Percentiles rank a stretch among this genome's conserved stretches.
phyloP scores from a whole-genome alignment of 768 basidiomycete species.

The Imleria badia region DNA sequence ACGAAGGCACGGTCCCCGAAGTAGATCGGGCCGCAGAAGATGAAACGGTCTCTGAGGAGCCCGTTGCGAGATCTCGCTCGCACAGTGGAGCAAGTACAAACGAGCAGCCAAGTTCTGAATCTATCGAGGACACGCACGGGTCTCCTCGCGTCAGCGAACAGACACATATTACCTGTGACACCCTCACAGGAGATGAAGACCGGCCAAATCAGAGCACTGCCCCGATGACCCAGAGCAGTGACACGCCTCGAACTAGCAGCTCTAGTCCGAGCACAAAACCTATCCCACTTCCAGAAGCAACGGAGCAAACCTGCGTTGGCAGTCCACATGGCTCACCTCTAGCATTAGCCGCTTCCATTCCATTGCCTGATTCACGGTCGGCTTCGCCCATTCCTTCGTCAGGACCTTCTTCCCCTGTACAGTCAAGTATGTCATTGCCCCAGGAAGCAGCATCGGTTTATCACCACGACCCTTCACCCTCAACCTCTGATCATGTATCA shows the following conservation, averaged over 20 bases:
- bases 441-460: not conserved
- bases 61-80: not conserved
- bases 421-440: not conserved
- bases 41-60: not conserved
- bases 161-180: not conserved
- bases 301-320: not conserved
- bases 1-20: not conserved
- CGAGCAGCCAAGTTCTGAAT: not conserved
- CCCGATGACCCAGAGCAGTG: not conserved
- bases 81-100: not conserved
- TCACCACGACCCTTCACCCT: not conserved
- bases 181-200: not conserved
- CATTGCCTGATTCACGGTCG: constrained; percentile 22
- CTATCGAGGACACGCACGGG: not conserved
- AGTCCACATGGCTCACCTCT: not conserved
- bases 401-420: not conserved
- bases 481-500: not conserved
- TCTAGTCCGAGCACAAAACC: not conserved
- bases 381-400: constrained; percentile 6
- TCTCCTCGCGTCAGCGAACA: not conserved
- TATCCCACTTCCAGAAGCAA: not conserved
- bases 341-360: constrained; percentile 16
- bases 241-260: not conserved
- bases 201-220: not conserved
- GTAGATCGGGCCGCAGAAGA: not conserved